Evolutionary conservation across 257 asterid genomes (phyloP).

Genomic region (Solanum lycopersicoides): DNA sequence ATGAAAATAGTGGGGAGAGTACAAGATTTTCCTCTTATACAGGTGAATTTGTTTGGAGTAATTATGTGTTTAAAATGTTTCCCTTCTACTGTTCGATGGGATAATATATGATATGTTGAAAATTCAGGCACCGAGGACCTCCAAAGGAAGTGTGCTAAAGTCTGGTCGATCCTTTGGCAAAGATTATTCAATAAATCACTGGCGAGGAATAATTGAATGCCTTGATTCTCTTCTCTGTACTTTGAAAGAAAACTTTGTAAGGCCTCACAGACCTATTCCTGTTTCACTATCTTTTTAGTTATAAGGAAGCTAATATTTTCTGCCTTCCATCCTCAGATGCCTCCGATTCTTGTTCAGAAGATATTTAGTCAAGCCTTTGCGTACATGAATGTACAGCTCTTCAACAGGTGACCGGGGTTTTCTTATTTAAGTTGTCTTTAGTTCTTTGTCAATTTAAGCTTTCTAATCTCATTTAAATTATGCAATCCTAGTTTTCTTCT

Average conservation of each 20-base stretch:
- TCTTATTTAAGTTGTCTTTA: neutral
- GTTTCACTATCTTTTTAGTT: neutral
- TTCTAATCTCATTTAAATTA: neutral
- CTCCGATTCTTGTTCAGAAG: constrained; percentile 82
- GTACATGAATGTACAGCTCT: constrained; percentile 71
- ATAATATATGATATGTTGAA: neutral
- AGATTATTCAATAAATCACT: constrained; percentile 60
- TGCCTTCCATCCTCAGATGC: constrained; percentile 45
- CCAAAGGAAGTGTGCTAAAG: constrained; percentile 73
- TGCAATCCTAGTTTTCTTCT: constrained; percentile 23
- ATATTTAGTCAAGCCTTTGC: constrained; percentile 76
- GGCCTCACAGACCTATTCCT: neutral
- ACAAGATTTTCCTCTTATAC: neutral
- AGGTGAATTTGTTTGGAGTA: neutral
- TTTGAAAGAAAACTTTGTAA: constrained; percentile 88
- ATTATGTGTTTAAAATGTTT: neutral
- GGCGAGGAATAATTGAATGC: constrained; percentile 84
- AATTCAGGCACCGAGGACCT: constrained; percentile 78
- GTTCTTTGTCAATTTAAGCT: neutral
- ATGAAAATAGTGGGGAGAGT: neutral
- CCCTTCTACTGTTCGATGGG: neutral
- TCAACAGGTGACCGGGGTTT: constrained; percentile 53
- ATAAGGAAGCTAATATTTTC: neutral
- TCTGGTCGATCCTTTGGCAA: constrained; percentile 84
- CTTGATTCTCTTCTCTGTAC: constrained; percentile 71